Evolutionary conservation across 192 early-diverging fungal genomes (phyloP), one percentile per base, ranked within the genome.

Genomic region (Backusella morwellensis): DNA sequence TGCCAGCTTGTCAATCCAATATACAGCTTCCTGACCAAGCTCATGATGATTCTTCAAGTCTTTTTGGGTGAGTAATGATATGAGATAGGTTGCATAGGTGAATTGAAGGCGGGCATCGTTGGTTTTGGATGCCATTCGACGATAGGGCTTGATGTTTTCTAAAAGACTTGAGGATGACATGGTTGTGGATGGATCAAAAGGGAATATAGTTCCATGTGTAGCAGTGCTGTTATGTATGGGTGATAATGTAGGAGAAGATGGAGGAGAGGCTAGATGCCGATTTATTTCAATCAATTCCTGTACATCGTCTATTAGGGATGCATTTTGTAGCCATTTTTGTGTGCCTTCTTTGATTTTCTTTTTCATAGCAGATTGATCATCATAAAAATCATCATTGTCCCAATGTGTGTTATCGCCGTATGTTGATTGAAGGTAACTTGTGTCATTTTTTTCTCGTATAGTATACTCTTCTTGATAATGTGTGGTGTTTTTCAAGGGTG

Each of bases 91-190:
- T 69, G 91, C 90, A 81, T 89, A 95, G 36, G 91, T 91, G 66
- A 93, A 56, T 85, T 95, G 93, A 38, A 91, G 88, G 29, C 85
- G 80, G 26, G 86, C 84, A 80, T 94, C 92, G 76, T 94, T 90
- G 36, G 92, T 92, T 77, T 92, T 93, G 81, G 90, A 91, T 15
- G 92, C 94, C 52, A 89, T 90, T 67, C 93, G 90, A 4, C 92
- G 91, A 77, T 94, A 94, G 73, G 88, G 92, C 68, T 89, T 88
- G 42, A 93, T 76, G 26, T 78, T 75, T 14, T 76, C 66, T 15
- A 63, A 26, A 4, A 63, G 26, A 14, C 56, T 63, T 12, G 56
- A 63, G 0, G 56, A 63, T 26, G 23, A 23, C 4, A 26, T 63
- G 3, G 56, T 32, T 23, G 9, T 63, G 23, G 56, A 63, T 29